These are phyloP conservation scores for Silybum marianum DNA, from an alignment of 129 eudicot species.

Conservation along the genomic window DNA sequence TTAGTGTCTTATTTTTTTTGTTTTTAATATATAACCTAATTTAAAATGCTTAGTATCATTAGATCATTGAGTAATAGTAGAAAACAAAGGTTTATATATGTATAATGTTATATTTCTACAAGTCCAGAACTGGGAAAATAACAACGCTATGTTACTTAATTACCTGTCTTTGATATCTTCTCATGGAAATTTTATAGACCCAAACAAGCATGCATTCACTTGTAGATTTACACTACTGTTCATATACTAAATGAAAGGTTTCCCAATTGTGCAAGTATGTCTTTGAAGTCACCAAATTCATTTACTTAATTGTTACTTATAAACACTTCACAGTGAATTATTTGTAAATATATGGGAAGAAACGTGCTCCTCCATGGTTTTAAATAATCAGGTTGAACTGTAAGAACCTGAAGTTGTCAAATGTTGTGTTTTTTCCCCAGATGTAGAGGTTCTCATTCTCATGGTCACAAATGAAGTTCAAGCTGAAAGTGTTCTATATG, in stretches of 20 bases:
- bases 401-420: slow-evolving; percentile 7
- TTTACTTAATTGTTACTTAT: neutral
- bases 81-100: no score
- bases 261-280: neutral
- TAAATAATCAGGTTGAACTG: neutral
- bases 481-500: slow-evolving; percentile 95
- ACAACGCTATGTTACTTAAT: neutral
- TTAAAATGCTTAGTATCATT: no score
- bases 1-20: no score
- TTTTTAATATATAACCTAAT: no score
- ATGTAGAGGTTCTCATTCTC: slow-evolving; percentile 77
- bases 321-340: neutral
- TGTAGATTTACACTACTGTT: neutral
- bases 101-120: neutral
- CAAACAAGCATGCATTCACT: neutral
- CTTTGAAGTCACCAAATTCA: neutral
- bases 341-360: neutral
- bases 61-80: no score
- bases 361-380: neutral
- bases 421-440: slow-evolving; percentile 35
- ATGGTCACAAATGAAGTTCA: slow-evolving; percentile 99
- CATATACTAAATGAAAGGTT: neutral
- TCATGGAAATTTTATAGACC: neutral
- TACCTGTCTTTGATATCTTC: neutral
- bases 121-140: neutral